A percentile compares a stretch with the other conserved stretches of the same genome.
These are phyloP conservation scores for Vitis hybrid DNA, from an alignment of 177 flowering plant species.

Conservation along the genomic window DNA sequence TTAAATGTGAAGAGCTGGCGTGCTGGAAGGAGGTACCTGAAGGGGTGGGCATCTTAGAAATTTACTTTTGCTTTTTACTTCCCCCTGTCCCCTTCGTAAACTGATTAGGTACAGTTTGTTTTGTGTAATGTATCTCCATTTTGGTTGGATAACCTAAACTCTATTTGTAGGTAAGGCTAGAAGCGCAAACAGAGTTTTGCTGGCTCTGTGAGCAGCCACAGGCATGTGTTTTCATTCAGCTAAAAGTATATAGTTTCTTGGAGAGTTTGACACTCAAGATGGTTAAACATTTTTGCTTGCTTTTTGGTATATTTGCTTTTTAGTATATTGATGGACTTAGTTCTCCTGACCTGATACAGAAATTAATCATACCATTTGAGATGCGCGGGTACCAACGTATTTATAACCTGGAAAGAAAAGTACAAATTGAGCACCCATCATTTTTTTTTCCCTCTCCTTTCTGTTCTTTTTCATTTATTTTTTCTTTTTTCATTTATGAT, in stretches of 20 bases:
- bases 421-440: slow-evolving; percentile 15
- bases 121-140: background rate
- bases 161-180: slow-evolving; percentile 67
- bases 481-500: background rate
- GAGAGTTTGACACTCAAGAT: background rate
- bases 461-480: background rate
- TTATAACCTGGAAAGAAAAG: slow-evolving; percentile 84
- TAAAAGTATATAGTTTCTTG: background rate
- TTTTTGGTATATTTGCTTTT: background rate
- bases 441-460: too few relatives aligned
- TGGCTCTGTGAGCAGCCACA: slow-evolving; percentile 96
- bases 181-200: slow-evolving; percentile 81
- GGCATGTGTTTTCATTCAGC: slow-evolving; percentile 35
- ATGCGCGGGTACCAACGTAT: slow-evolving; percentile 92
- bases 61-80: slow-evolving; percentile 1
- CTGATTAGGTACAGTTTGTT: background rate
- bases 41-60: slow-evolving; percentile 50
- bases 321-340: background rate
- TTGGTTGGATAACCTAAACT: too few relatives aligned
- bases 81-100: background rate
- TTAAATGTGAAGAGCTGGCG: slow-evolving; percentile 70
- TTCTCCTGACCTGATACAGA: slow-evolving; percentile 44
- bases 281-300: background rate
- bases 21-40: slow-evolving; percentile 75
- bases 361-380: slow-evolving; percentile 74